phyloP scores from a whole-genome alignment of 1,139 yeast species.

The Nakaseomyces kungkrabaensis region DNA sequence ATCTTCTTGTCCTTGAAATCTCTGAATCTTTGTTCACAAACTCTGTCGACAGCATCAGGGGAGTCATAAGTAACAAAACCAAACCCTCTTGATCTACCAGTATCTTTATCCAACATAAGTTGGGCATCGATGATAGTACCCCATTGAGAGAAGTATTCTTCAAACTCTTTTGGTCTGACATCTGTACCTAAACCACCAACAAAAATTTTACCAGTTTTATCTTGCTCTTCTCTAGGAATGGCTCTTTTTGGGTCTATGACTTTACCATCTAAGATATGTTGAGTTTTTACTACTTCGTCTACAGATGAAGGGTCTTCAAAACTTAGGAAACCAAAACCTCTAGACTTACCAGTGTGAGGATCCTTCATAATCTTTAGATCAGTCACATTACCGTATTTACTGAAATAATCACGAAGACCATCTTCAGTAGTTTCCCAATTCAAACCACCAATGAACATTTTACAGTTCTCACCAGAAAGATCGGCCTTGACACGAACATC shows the following conservation, averaged over 20 bases:
- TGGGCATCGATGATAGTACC: constrained; percentile 96
- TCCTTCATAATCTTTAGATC: constrained; percentile 96
- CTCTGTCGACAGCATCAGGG: constrained; percentile 90
- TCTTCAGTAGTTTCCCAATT: constrained; percentile 98
- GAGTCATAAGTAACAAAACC: constrained; percentile 96
- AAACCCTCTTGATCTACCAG: constrained; percentile 95
- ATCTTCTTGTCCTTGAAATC: constrained; percentile 82
- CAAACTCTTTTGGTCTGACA: constrained; percentile 87
- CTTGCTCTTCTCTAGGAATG: constrained; percentile 96
- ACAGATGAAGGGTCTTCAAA: constrained; percentile 77
- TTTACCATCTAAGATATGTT: constrained; percentile 90
- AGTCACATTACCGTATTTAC: constrained; percentile 80
- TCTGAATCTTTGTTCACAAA: constrained; percentile 72
- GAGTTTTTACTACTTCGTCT: constrained; percentile 76
- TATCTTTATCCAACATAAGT: constrained; percentile 94
- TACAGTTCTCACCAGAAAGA: constrained; percentile 53
- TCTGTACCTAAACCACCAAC: constrained; percentile 98
- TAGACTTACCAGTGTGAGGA: constrained; percentile 75
- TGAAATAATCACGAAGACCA: constrained; percentile 66
- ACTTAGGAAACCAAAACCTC: constrained; percentile 94
- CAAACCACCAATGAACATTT: constrained; percentile 96
- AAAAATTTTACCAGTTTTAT: constrained; percentile 91
- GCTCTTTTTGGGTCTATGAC: constrained; percentile 97
- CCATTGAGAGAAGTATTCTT: constrained; percentile 76
- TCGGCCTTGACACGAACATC: constrained; percentile 30